These are phyloP conservation scores for Mycena venus DNA, from an alignment of 768 basidiomycete species.

Conservation along the genomic window DNA sequence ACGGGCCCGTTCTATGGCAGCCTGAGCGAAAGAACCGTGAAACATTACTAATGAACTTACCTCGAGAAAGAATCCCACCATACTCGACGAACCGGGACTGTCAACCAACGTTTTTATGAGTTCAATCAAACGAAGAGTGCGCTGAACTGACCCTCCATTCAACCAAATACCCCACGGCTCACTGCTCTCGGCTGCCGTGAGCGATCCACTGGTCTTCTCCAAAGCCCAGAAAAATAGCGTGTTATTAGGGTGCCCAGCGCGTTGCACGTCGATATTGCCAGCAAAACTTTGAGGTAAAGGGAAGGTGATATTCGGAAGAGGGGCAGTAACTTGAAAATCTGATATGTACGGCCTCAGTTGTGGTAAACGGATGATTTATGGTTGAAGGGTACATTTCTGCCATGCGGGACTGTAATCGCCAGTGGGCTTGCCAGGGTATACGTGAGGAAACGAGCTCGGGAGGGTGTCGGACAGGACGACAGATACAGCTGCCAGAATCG, in stretches of 20 bases:
- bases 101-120: background rate
- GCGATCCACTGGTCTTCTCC: slow-evolving; percentile 68
- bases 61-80: slow-evolving; percentile 75
- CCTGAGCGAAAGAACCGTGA: background rate
- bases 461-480: slow-evolving; percentile 44
- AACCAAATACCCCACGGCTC: slow-evolving; percentile 83
- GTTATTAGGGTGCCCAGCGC: slow-evolving; percentile 71
- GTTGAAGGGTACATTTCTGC: slow-evolving; percentile 66
- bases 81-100: slow-evolving; percentile 79
- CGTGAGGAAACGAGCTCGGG: slow-evolving; percentile 62
- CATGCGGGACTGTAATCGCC: slow-evolving; percentile 68
- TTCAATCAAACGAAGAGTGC: background rate
- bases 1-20: slow-evolving; percentile 76
- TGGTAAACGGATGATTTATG: too few species aligned
- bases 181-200: slow-evolving; percentile 56
- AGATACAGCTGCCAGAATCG: slow-evolving; percentile 38
- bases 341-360: background rate
- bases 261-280: slow-evolving; percentile 74
- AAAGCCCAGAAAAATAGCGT: slow-evolving; percentile 78
- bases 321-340: slow-evolving; percentile 73
- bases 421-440: slow-evolving; percentile 60
- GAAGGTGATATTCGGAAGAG: slow-evolving; percentile 75
- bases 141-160: slow-evolving; percentile 71
- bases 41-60: slow-evolving; percentile 46
- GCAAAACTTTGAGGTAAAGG: slow-evolving; percentile 66